A percentile compares a stretch with the other conserved stretches of the same genome.
Evolutionary conservation across 2,329 filamentous ascomycete species (phyloP).

Genomic region (Dactylonectria macrodidyma): DNA sequence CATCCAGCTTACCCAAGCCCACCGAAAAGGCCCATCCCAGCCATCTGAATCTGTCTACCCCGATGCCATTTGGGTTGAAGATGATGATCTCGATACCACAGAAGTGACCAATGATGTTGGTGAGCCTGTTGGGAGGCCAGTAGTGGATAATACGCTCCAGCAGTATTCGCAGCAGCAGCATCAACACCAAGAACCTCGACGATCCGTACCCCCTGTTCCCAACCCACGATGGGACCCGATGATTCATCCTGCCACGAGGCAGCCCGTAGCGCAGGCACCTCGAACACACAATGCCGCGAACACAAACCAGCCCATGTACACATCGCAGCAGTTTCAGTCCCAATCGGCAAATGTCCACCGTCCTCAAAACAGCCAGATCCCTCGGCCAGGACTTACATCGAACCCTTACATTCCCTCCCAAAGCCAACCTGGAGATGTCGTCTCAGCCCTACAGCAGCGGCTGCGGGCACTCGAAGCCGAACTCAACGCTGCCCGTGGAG

Average conservation of each 20-base stretch:
- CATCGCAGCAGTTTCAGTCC: conserved; percentile 51
- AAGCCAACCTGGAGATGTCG: conserved; percentile 52
- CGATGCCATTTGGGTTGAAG: conserved; percentile 64
- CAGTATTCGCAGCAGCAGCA: conserved; percentile 47
- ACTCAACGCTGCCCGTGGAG: conserved; percentile 76
- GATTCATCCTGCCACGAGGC: conserved; percentile 46
- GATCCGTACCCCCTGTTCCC: conserved; percentile 51
- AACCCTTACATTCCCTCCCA: conserved; percentile 46
- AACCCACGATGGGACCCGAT: conserved; percentile 58
- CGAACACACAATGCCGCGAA: conserved; percentile 34
- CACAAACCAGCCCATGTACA: conserved; percentile 43
- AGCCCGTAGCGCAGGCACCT: conserved; percentile 32
- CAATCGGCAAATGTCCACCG: conserved; percentile 49
- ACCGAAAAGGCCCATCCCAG: conserved; percentile 43
- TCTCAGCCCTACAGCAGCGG: conserved; percentile 66
- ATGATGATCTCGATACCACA: conserved; percentile 72
- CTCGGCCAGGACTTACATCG: conserved; percentile 52
- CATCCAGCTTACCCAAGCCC: conserved; percentile 70
- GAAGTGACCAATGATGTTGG: conserved; percentile 68
- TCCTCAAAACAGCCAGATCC: conserved; percentile 59
- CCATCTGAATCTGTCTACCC: conserved; percentile 47
- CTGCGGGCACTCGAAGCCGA: conserved; percentile 69
- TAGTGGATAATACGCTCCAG: conserved; percentile 55
- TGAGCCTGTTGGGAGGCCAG: conserved; percentile 55
- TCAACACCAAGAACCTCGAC: conserved; percentile 41